Evolutionary conservation across 176 grass and related monocot species (phyloP), one percentile per base, ranked within the genome.

Genomic region (Bromus sterilis): DNA sequence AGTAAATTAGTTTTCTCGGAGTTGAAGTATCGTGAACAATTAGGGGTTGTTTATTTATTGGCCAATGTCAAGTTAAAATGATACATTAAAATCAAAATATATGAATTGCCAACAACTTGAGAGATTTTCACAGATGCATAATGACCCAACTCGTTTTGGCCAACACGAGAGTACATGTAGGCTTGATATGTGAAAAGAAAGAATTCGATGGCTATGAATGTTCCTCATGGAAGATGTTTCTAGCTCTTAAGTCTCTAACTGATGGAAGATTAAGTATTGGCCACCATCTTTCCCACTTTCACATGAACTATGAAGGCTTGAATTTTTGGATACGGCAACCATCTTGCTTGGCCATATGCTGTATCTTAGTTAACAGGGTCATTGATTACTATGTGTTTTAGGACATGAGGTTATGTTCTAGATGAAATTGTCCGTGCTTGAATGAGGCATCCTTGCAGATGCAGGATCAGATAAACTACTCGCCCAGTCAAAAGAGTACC

Each of bases 311-410:
- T 29, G 6, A 36, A 43, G 46, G 13, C 41, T 71, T 51, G 12
- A 70, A 62, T 18, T 58, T 5, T 86, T 86, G 9, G 66, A 72
- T 31, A 20, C 37, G 11, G 18, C 43, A 62, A 60, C 40, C 37
- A 46, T 29, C 35, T 78, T 64, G 14, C 5, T 8, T 49, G 21
- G 18, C 36, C 6, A 62, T 55, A 56, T 43, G 16, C 14, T 9
- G 35, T 39, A 23, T 30, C 6, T 30, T 62, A 49, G n/a, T 55
- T 80, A 55, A 76, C 21, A 29, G 20, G 30, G 35, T 25, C 7
- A 26, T 78, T 70, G 10, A 34, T 80, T 80, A 42, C 32, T 56
- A 74, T 84, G 31, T 49, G 13, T 44, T 56, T 83, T 55, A 30
- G 31, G 46, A 56, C 29, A n/a, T 66, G 26, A 73, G 16, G 4